Conservation (phyloP, 169 alveolate species). For the Babesia ovata region DNA sequence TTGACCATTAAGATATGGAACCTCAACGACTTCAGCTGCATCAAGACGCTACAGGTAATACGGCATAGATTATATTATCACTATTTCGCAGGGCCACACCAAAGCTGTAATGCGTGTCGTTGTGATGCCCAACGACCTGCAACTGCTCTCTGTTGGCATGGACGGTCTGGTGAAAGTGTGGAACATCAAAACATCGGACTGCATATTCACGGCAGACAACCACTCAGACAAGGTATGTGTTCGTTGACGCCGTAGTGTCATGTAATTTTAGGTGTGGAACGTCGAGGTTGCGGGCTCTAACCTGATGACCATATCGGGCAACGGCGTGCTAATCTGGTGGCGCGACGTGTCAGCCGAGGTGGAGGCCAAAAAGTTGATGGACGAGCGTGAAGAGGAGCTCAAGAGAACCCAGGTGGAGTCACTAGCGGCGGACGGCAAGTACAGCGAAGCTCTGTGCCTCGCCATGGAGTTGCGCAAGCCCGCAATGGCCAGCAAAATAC, state of each 20-base stretch:
- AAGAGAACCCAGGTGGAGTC: conserved; percentile 53
- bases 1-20: conserved; percentile 67
- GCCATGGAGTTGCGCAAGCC: conserved; percentile 59
- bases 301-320: conserved; percentile 41
- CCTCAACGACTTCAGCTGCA: conserved; percentile 52
- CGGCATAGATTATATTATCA: neutral
- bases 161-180: conserved; percentile 64
- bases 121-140: conserved; percentile 46
- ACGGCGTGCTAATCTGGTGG: conserved; percentile 50
- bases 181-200: conserved; percentile 67
- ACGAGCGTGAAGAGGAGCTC: conserved; percentile 58
- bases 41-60: conserved; percentile 63
- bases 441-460: conserved; percentile 53
- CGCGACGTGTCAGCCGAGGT: conserved; percentile 51
- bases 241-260: neutral
- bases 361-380: conserved; percentile 26
- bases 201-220: conserved; percentile 56
- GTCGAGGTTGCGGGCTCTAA: conserved; percentile 26
- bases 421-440: conserved; percentile 43
- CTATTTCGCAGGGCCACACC: conserved; percentile 49
- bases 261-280: conserved; percentile 30
- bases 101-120: conserved; percentile 64
- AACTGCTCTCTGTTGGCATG: conserved; percentile 58
- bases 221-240: conserved; percentile 45
- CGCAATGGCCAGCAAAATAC: conserved; percentile 47